A percentile compares a stretch with the other conserved stretches of the same genome.
Evolutionary conservation across 768 basidiomycete species (phyloP).

Genomic region (Xerocomellus chrysenteron): DNA sequence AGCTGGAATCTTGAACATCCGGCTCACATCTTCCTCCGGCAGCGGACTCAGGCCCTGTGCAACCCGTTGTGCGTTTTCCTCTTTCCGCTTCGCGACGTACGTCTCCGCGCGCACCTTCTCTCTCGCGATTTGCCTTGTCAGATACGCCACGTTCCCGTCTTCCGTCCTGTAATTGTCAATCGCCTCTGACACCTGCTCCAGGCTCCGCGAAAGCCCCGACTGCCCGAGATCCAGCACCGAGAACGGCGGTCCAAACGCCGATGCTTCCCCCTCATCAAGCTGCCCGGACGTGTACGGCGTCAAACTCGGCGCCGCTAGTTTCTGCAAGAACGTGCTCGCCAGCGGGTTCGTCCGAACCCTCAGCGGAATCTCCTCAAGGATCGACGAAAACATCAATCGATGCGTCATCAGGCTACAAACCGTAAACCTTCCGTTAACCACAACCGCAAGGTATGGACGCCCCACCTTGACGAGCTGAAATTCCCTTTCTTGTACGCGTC

Average conservation of each 20-base stretch:
- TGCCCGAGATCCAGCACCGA: slow-evolving; percentile 69
- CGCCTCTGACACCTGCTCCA: slow-evolving; percentile 84
- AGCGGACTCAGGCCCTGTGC: slow-evolving; percentile 83
- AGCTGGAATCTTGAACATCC: slow-evolving; percentile 83
- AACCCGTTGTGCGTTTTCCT: slow-evolving; percentile 78
- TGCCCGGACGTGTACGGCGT: slow-evolving; percentile 37
- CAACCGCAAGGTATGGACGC: neutral
- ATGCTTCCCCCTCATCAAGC: slow-evolving; percentile 38
- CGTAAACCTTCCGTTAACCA: slow-evolving; percentile 8
- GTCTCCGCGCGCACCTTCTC: slow-evolving; percentile 79
- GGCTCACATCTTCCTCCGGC: slow-evolving; percentile 81
- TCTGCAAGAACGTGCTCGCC: slow-evolving; percentile 73
- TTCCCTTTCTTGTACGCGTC: slow-evolving; percentile 79
- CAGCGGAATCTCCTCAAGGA: slow-evolving; percentile 84
- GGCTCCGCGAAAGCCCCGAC: slow-evolving; percentile 65
- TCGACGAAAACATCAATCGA: slow-evolving; percentile 79
- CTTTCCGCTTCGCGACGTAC: slow-evolving; percentile 80
- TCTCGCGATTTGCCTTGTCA: slow-evolving; percentile 82
- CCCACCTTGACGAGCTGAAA: slow-evolving; percentile 84
- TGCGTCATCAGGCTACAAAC: slow-evolving; percentile 68
- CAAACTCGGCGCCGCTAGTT: slow-evolving; percentile 48
- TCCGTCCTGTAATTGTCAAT: slow-evolving; percentile 86
- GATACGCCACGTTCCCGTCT: slow-evolving; percentile 88
- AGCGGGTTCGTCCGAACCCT: slow-evolving; percentile 82
- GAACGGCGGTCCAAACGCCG: slow-evolving; percentile 60